phyloP scores from a whole-genome alignment of 495 filamentous ascomycete species.

The Neurospora tetraspora region DNA sequence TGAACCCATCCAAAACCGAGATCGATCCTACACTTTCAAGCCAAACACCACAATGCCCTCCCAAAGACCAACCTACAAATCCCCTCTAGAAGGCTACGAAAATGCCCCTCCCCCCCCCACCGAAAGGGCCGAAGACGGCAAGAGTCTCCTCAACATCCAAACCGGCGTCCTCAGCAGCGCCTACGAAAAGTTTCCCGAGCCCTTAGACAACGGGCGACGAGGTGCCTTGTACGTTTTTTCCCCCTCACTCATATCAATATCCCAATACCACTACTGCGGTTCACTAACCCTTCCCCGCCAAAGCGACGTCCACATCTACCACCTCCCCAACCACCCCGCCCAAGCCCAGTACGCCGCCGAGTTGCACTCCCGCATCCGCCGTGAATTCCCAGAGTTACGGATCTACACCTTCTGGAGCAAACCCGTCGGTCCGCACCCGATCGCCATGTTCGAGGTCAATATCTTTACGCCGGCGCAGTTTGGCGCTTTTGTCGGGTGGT shows the following conservation, averaged over 20 bases:
- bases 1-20: neutral
- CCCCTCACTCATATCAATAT: neutral
- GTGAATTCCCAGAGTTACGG: constrained; percentile 80
- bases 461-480: constrained; percentile 78
- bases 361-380: constrained; percentile 67
- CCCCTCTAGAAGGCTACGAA: constrained; percentile 59
- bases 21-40: neutral
- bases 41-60: neutral
- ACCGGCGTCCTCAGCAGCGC: constrained; percentile 48
- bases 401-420: constrained; percentile 70
- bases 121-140: constrained; percentile 56
- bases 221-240: constrained; percentile 46
- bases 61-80: constrained; percentile 43
- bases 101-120: constrained; percentile 48
- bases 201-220: constrained; percentile 48
- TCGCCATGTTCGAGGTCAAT: constrained; percentile 91
- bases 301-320: constrained; percentile 73
- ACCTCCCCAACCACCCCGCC: constrained; percentile 51
- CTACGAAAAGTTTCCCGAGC: constrained; percentile 55
- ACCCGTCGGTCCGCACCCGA: constrained; percentile 72
- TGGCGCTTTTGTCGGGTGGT: constrained; percentile 78
- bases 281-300: neutral
- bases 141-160: constrained; percentile 51
- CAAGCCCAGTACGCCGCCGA: constrained; percentile 58
- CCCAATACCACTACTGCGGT: neutral